These are phyloP conservation scores for Lomentospora prolificans DNA, from an alignment of 2,329 filamentous ascomycete genomes.

Conservation along the genomic window DNA sequence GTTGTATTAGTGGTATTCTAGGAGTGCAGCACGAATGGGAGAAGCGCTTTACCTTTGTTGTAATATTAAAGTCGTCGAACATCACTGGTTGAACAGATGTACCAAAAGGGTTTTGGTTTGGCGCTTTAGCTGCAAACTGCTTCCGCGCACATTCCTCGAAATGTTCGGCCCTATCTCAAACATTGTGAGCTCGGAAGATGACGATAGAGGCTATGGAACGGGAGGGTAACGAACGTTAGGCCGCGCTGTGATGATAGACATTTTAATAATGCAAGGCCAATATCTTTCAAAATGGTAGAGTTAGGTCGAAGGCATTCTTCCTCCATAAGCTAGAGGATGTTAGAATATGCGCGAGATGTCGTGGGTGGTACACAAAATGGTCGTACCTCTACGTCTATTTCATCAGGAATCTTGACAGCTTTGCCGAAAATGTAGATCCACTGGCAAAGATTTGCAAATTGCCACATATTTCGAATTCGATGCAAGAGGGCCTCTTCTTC, in stretches of 20 bases:
- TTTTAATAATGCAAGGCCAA: slow-evolving; percentile 82
- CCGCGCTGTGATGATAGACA: slow-evolving; percentile 89
- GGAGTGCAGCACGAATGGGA: neutral
- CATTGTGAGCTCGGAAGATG: too few species aligned
- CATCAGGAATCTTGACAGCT: slow-evolving; percentile 79
- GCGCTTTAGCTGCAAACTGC: slow-evolving; percentile 76
- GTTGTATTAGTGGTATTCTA: neutral
- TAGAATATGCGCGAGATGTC: too few species aligned
- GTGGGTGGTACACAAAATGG: neutral
- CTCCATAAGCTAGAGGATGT: slow-evolving; percentile 62
- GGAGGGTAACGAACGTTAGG: slow-evolving; percentile 58
- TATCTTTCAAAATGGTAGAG: slow-evolving; percentile 65
- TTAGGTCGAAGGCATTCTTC: slow-evolving; percentile 74
- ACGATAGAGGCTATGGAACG: too few species aligned
- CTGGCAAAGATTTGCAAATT: slow-evolving; percentile 88
- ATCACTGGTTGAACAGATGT: slow-evolving; percentile 59
- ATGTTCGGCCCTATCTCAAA: slow-evolving; percentile 75
- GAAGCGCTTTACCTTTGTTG: slow-evolving; percentile 55
- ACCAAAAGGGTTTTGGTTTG: slow-evolving; percentile 76
- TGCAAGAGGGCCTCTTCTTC: slow-evolving; percentile 16
- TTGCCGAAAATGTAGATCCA: slow-evolving; percentile 89
- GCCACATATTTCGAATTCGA: slow-evolving; percentile 77
- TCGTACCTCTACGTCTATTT: slow-evolving; percentile 77
- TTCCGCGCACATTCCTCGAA: slow-evolving; percentile 91
- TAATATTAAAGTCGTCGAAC: slow-evolving; percentile 74